Base-by-base conservation (phyloP, 2,329 filamentous ascomycete genomes). In the Neocatenulostroma microsporum region DNA sequence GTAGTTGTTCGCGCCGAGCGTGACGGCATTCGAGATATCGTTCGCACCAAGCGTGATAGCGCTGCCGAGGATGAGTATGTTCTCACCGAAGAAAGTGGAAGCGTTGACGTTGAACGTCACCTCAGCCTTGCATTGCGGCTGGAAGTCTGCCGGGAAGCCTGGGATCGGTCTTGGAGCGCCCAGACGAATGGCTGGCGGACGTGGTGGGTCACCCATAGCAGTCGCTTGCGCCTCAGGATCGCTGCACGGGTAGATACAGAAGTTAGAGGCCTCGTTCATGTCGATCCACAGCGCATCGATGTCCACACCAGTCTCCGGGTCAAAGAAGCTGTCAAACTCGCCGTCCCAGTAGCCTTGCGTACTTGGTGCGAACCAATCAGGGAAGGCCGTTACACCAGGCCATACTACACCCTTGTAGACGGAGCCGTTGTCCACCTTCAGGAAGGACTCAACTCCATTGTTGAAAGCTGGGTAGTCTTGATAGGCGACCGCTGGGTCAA, bases 281-380 rank as follows among this genome's bases (percentile, higher is more conserved):
- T 85, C 82, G 46, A 84, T 84, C 80, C 54, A 57, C 1, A 89
- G 65, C 1, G 74, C 84, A 43, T 89, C 84, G 32, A 89, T 80
- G 46, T 88, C 75, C 12, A 89, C 69, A 20, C 83, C 84, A 2
- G 62, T 69, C 0, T 76, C 65, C 0, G 72, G 60, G 41, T 70
- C 59, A 62, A 88, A 87, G 63, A 84, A 84, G 1, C 53, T 57
- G 0, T 54, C 58, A 48, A 89, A 80, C 53, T 88, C 73, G 4
- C 69, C 67, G 45, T 76, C 77, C 84, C 84, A 89, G 58, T 78
- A 91, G 1, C 62, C 51, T 31, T 77, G 70, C 2, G 76, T 74
- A 34, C 76, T 75, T 6, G 72, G 68, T 13, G 77, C 64, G 53
- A 87, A 86, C 83, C 83, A 89, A 56, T 89, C 84, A 1, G 58